Evolutionary conservation across 2,329 filamentous ascomycete genomes (phyloP), one percentile per base, ranked within the genome.

Genomic region (Apiospora marii): DNA sequence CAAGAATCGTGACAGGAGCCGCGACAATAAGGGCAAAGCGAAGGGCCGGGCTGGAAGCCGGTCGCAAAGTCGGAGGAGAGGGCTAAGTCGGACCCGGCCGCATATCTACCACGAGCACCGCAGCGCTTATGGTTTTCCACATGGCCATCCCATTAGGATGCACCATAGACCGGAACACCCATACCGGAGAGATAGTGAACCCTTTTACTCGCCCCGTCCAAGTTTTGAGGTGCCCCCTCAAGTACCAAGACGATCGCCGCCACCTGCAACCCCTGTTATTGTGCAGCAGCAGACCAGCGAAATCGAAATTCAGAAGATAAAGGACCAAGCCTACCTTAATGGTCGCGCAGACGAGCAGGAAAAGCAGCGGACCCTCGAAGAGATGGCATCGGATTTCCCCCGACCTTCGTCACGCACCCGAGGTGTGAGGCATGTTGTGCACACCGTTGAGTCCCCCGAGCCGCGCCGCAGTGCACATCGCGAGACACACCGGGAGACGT

Each of bases 281-380:
- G 1, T 73, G 72, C 4, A 58, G 70, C 46, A 73, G 67, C 1
- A 27, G 10, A 41, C 37, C 14, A 1, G 53, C 19, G 27, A 69
- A 6, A 51, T 22, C 43, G 24, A 77, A 30, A 73, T 78, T 8
- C 74, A 77, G 37, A 74, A 69, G 8, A 48, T 74, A 4, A 72
- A 70, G 27, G 74, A 76, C 43, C 70, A 75, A 16, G 78, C 76
- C 27, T 79, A 75, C 71, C 68, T 72, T 19, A 71, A 69, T 19
- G 78, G 78, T 13, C 67, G 71, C 30, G 72, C 68, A 14, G 69
- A 72, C 37, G 75, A 64, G 64, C 72, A 69, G 69, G 46, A 71
- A 10, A 64, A n/a, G 58, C 37, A 64, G 13, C 58, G 58, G 19
- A 22, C 8, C 34, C 58, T 64, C 2, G 58, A 64, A 22, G 58